Conservation (phyloP, 75 land plant genomes). For the Larix kaempferi region DNA sequence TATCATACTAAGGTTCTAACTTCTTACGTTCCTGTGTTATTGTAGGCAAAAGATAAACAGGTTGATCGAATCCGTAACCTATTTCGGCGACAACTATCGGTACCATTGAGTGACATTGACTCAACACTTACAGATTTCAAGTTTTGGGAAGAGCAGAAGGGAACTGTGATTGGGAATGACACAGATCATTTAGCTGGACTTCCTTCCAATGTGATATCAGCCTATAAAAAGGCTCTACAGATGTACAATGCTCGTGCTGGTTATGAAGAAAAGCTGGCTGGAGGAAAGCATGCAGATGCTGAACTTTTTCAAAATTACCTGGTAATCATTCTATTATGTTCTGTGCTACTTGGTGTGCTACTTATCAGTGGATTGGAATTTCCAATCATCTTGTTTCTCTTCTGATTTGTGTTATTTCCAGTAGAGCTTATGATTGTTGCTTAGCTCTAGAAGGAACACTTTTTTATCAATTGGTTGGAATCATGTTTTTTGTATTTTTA, state of each 20-base stretch:
- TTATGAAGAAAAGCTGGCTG: constrained; percentile 63
- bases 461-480: background rate
- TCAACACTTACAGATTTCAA: constrained; percentile 65
- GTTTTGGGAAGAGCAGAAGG: constrained; percentile 84
- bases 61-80: constrained; percentile 57
- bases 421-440: background rate
- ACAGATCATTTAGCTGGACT: constrained; percentile 53
- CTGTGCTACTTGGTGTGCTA: background rate
- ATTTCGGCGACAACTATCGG: constrained; percentile 77
- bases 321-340: constrained; percentile 34
- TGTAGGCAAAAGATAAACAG: constrained; percentile 75
- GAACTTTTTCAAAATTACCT: constrained; percentile 75
- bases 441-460: background rate
- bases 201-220: constrained; percentile 49
- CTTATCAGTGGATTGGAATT: background rate
- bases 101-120: constrained; percentile 55
- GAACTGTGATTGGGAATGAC: constrained; percentile 34
- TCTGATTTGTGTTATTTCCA: background rate
- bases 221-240: constrained; percentile 73
- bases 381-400: background rate
- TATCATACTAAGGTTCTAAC: background rate
- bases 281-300: constrained; percentile 44
- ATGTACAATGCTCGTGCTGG: constrained; percentile 59
- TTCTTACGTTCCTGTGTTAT: background rate
- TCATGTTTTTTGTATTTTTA: background rate